Evolutionary conservation across 2,329 filamentous ascomycete genomes (phyloP), one percentile per base, ranked within the genome.

Genomic region (Lasiodiplodia gonubiensis): DNA sequence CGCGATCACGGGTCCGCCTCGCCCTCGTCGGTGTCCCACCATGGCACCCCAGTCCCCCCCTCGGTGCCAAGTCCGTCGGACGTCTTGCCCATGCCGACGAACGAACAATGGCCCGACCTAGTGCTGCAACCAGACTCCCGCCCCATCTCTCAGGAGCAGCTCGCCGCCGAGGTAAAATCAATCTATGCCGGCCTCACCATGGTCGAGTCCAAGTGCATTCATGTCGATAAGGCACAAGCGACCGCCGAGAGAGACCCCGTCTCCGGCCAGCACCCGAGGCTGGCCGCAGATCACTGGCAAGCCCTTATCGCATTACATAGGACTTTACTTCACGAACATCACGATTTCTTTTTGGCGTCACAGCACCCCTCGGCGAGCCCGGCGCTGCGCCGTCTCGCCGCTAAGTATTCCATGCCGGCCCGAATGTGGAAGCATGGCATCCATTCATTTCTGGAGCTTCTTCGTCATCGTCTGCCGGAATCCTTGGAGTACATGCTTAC

Each of bases 391-490:
- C 82, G 87, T 0, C 78, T 97, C 0, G 90, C 93, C 0, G 85
- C 86, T 0, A 95, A 95, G 69, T 97, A 97, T 72, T 89, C 89
- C 0, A 97, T 98, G 92, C 94, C 94, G 0, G 93, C 92, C 0
- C 84, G 94, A 0, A 95, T 98, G 92, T 98, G 95, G 95, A 86
- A 92, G 0, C 92, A 97, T 72, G 94, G 92, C 0, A 97, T 98
- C 3, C 93, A 96, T 74, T 89, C 88, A 0, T 95, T 95, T 67
- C 83, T 97, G 0, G 92, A 97, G 71, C 77, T 96, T 0, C 72
- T 80, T 4, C 74, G 77, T 0, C 88, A 92, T 70, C 86, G 89
- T 2, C 81, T 97, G 0, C 94, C 94, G 0, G 85, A 84, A 0
- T 93, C 91, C 1, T 80, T 93, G 0, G 94, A 97, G 60, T 91